A percentile compares a stretch with the other conserved stretches of the same genome.
These are phyloP conservation scores for Amaranthus tricolor DNA, from an alignment of 179 eudicot species.

Conservation along the genomic window DNA sequence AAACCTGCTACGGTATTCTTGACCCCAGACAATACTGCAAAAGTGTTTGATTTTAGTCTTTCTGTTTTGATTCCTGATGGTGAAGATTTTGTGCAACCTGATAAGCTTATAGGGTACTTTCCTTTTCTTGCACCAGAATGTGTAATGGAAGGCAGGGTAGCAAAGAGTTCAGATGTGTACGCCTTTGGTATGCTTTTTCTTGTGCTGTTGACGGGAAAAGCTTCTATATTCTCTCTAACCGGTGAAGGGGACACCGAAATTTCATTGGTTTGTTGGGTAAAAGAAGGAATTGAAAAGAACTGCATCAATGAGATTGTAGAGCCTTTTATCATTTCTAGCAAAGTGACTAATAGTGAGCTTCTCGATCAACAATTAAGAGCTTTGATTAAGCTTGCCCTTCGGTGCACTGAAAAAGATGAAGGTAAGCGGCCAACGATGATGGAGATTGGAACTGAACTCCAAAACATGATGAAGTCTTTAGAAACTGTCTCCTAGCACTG, in stretches of 20 bases:
- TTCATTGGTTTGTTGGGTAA: not conserved
- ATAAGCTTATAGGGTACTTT: not conserved
- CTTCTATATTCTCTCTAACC: not conserved
- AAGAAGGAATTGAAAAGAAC: not conserved
- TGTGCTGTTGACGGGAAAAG: not conserved
- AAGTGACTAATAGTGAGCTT: not conserved
- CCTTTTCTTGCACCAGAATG: not conserved
- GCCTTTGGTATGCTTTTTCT: not conserved
- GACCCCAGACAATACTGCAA: not conserved
- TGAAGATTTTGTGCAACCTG: not conserved
- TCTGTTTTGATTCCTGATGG: not conserved
- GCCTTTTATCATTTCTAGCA: not conserved
- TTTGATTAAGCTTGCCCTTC: not conserved
- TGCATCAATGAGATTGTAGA: not conserved
- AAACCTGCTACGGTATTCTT: not conserved
- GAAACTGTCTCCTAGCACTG: not conserved
- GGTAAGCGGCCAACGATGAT: not conserved
- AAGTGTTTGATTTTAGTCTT: not conserved
- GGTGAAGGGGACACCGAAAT: not conserved
- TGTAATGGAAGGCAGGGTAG: not conserved
- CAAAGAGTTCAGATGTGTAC: not conserved
- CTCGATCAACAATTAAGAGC: conserved; percentile 3
- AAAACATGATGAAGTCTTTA: not conserved
- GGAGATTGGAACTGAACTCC: not conserved
- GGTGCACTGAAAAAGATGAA: not conserved